Evolutionary conservation across 139 green algal species (phyloP).

Genomic region (Prasinococcaceae sp.): DNA sequence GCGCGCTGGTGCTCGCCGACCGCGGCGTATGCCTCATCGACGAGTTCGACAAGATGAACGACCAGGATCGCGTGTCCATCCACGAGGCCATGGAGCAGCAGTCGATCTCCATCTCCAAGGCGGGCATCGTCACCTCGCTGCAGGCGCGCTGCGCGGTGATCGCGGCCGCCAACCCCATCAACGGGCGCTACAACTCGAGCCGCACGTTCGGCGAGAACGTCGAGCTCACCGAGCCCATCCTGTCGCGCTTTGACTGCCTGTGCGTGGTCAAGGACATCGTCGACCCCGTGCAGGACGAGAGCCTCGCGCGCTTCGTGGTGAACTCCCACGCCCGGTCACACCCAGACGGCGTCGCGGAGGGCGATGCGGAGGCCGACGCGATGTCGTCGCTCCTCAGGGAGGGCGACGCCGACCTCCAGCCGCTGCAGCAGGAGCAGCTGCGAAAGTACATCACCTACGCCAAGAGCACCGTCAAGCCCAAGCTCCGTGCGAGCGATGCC

Average conservation of each 20-base stretch:
- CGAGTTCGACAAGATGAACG: slow-evolving; percentile 99
- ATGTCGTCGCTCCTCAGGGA: background rate
- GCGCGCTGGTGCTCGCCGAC: slow-evolving; percentile 93
- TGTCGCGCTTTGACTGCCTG: slow-evolving; percentile 89
- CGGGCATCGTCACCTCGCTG: slow-evolving; percentile 81
- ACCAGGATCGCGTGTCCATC: slow-evolving; percentile 66
- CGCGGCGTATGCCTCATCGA: slow-evolving; percentile 96
- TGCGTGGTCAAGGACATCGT: slow-evolving; percentile 91
- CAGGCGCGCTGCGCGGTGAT: slow-evolving; percentile 72
- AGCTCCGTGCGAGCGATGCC: slow-evolving; percentile 43
- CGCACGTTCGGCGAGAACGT: slow-evolving; percentile 74
- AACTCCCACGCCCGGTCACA: slow-evolving; percentile 62
- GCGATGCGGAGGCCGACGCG: too few species aligned
- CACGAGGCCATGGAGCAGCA: slow-evolving; percentile 99
- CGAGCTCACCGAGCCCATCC: slow-evolving; percentile 89
- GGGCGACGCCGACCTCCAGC: slow-evolving; percentile 33
- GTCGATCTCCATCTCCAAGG: slow-evolving; percentile 96
- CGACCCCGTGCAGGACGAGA: slow-evolving; percentile 77
- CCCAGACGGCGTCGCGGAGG: slow-evolving; percentile 24
- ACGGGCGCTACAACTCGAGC: slow-evolving; percentile 83
- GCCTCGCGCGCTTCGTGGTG: slow-evolving; percentile 87
- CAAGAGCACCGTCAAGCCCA: slow-evolving; percentile 60
- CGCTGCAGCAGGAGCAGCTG: slow-evolving; percentile 74
- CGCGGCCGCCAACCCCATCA: slow-evolving; percentile 89
- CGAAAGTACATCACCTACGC: slow-evolving; percentile 96